These are phyloP conservation scores for Aspergillus indologenus DNA, from an alignment of 495 filamentous ascomycete genomes.

Conservation along the genomic window DNA sequence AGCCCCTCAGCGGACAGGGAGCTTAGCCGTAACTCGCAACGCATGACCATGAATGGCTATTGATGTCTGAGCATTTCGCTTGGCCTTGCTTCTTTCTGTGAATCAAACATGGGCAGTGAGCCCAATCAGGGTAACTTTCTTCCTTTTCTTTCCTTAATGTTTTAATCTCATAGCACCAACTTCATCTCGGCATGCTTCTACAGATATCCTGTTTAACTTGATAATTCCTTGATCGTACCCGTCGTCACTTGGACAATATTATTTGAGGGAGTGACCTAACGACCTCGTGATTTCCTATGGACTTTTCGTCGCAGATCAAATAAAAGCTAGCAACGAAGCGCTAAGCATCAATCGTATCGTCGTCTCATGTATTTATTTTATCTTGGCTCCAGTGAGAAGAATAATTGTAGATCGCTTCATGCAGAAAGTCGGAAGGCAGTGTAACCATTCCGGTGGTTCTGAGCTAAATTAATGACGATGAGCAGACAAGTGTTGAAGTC, in stretches of 20 bases:
- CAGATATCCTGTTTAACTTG: constrained; percentile 48
- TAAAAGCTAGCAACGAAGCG: constrained; percentile 33
- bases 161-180: constrained; percentile 22
- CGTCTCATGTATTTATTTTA: constrained; percentile 43
- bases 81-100: constrained; percentile 10
- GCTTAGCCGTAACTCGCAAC: constrained; percentile 91
- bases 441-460: not conserved
- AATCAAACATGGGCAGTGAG: constrained; percentile 15
- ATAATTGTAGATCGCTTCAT: constrained; percentile 13
- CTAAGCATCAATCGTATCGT: constrained; percentile 29
- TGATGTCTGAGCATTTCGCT: constrained; percentile 38
- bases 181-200: constrained; percentile 41
- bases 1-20: constrained; percentile 91
- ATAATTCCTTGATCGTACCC: constrained; percentile 28
- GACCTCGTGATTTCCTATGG: constrained; percentile 27
- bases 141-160: constrained; percentile 18
- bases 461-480: not conserved
- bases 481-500: not conserved
- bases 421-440: not conserved
- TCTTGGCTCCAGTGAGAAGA: constrained; percentile 36
- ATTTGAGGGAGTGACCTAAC: constrained; percentile 16
- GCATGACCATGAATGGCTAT: constrained; percentile 98
- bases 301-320: constrained; percentile 28
- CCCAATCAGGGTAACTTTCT: constrained; percentile 13
- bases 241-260: constrained; percentile 24